Evolutionary conservation across 2,329 filamentous ascomycete genomes (phyloP).

Genomic region (Aspergillus alliaceus): DNA sequence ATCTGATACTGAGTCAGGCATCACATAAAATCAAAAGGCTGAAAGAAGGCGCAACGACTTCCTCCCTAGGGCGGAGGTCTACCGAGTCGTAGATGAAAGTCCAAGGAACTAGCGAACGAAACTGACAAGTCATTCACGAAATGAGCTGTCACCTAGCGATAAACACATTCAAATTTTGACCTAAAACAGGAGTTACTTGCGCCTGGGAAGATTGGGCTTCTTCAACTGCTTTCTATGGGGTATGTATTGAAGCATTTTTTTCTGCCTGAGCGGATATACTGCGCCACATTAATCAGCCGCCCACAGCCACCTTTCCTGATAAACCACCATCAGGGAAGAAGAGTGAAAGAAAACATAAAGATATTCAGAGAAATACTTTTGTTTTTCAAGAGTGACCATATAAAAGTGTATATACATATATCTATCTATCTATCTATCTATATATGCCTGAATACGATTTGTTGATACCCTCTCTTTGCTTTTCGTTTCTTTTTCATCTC

Average conservation of each 20-base stretch:
- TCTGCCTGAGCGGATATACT: background rate
- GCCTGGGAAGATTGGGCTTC: background rate
- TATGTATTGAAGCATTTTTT: background rate
- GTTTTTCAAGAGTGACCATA: too few species aligned
- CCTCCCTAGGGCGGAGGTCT: conserved; percentile 14
- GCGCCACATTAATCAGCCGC: background rate
- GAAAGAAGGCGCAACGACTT: background rate
- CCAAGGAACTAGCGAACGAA: background rate
- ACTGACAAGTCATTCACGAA: background rate
- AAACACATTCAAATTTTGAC: background rate
- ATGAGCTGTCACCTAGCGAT: background rate
- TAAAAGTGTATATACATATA: too few species aligned
- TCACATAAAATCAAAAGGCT: background rate
- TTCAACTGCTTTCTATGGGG: background rate
- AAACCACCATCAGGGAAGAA: too few species aligned
- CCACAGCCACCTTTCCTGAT: too few species aligned
- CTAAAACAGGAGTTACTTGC: background rate
- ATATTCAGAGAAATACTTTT: too few species aligned
- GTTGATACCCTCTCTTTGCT: background rate
- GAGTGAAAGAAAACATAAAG: too few species aligned
- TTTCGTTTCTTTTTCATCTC: background rate
- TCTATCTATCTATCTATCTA: background rate
- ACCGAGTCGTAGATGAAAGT: conserved; percentile 10
- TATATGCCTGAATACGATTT: background rate
- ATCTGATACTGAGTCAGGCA: background rate